Conservation (phyloP, 2,329 filamentous ascomycete species). For the Fusarium stilboides region DNA sequence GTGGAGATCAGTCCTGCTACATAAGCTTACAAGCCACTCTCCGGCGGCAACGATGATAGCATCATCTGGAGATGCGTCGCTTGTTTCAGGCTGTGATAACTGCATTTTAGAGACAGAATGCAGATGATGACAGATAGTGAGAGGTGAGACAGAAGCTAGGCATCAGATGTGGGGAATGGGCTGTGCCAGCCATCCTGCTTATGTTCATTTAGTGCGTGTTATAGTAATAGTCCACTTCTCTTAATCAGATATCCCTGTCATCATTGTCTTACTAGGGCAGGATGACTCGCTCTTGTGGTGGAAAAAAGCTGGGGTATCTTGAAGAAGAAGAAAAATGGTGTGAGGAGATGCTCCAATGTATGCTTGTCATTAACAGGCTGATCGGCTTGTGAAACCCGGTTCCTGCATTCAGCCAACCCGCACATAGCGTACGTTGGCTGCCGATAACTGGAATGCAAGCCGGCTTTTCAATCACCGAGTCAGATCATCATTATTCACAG, state of each 20-base stretch:
- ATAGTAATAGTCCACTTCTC: neutral
- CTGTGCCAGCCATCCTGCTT: conserved; percentile 1
- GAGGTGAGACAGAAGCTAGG: neutral
- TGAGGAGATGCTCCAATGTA: neutral
- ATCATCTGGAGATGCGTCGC: neutral
- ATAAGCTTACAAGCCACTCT: conserved; percentile 23
- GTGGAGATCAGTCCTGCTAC: neutral
- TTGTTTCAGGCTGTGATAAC: no score
- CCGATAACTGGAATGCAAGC: neutral
- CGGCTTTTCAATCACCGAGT: neutral
- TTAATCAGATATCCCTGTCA: neutral
- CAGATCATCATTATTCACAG: neutral
- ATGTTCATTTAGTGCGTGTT: neutral
- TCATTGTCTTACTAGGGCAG: no score
- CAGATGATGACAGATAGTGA: neutral
- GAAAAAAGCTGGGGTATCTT: no score
- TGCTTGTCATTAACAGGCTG: no score
- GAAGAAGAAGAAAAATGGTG: no score
- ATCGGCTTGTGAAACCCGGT: neutral
- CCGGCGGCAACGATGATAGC: neutral
- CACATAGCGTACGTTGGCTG: neutral
- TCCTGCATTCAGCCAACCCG: neutral
- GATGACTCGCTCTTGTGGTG: no score
- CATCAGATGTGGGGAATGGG: neutral
- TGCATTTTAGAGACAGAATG: neutral